Evolutionary conservation across 345 rosid species (phyloP), one percentile per base, ranked within the genome.

Genomic region (Viola odorata): DNA sequence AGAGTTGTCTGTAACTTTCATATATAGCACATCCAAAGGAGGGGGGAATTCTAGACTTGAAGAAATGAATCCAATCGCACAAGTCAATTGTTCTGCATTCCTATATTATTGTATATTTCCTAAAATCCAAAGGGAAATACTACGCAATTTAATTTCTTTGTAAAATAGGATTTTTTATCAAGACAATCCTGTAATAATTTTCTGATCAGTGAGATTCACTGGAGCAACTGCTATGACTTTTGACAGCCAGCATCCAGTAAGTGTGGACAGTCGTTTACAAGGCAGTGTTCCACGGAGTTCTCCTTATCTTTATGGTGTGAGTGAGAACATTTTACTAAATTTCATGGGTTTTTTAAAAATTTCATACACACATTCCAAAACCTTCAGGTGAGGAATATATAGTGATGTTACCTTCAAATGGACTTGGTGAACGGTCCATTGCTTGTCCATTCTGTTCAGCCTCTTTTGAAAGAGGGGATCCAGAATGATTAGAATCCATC

Each of bases 401-500:
- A n/a, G 6, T 10, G 37, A 37, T 38, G 6, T 73, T 85, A 95
- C 99, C 92, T 76, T 84, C 95, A 57, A 62, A 84, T 56, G 95
- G 99, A 79, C 89, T 84, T 58, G 96, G 75, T 32, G 72, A 65
- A 74, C 77, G 80, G 62, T 86, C 82, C 56, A 67, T 57, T 61
- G 59, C 82, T 66, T 77, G 83, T 63, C 91, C 96, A 73, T 86
- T 84, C 78, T 79, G 88, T 50, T 68, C 84, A 61, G 84, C 85
- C 73, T 87, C 97, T 45, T 86, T 95, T 4, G 87, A 95, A 64
- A 81, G 74, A 32, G 91, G 96, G 42, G 99, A 95, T 71, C 77
- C 89, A 65, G 91, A 88, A 62, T 76, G 76, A 72, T 79, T 91
- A 55, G 80, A 66, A 53, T 85, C 88, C 5, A 73, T 75, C 81